A percentile compares a stretch with the other conserved stretches of the same genome.
Conservation (phyloP, 2,329 filamentous ascomycete genomes). For the Trichophyton simii region DNA sequence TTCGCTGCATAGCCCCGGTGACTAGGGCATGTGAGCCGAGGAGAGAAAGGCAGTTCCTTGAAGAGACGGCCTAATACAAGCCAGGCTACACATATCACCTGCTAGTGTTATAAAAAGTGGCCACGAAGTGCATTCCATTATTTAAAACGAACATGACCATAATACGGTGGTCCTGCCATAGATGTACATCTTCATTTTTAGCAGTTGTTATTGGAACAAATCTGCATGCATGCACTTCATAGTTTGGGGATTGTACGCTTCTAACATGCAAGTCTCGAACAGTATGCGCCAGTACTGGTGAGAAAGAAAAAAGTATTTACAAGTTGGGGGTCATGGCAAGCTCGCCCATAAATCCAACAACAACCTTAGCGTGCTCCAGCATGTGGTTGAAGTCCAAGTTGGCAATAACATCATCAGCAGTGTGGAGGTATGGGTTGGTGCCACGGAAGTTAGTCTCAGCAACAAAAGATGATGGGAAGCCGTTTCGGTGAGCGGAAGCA, state of each 20-base stretch:
- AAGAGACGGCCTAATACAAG: too few relatives aligned
- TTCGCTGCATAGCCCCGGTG: too few relatives aligned
- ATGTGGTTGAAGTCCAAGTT: slow-evolving; percentile 76
- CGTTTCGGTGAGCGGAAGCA: slow-evolving; percentile 44
- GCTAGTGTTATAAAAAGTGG: too few relatives aligned
- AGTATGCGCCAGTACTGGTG: neutral
- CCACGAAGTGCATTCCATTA: too few relatives aligned
- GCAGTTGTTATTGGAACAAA: too few relatives aligned
- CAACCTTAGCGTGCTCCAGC: slow-evolving; percentile 79
- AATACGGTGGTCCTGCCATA: too few relatives aligned
- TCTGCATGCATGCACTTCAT: too few relatives aligned
- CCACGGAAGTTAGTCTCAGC: slow-evolving; percentile 50
- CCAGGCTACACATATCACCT: too few relatives aligned
- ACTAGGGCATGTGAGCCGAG: too few relatives aligned
- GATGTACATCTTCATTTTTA: too few relatives aligned
- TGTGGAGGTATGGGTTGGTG: slow-evolving; percentile 60
- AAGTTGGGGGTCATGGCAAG: slow-evolving; percentile 45
- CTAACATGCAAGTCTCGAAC: neutral
- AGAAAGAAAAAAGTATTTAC: neutral
- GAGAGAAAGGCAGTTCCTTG: too few relatives aligned
- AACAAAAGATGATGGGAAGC: slow-evolving; percentile 53
- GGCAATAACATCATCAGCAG: slow-evolving; percentile 57
- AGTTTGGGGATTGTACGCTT: neutral
- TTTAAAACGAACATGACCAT: too few relatives aligned
- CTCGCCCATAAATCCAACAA: slow-evolving; percentile 70